Evolutionary conservation across 1,284 basidiomycete species (phyloP).

Genomic region (Sporisorium sorghi): DNA sequence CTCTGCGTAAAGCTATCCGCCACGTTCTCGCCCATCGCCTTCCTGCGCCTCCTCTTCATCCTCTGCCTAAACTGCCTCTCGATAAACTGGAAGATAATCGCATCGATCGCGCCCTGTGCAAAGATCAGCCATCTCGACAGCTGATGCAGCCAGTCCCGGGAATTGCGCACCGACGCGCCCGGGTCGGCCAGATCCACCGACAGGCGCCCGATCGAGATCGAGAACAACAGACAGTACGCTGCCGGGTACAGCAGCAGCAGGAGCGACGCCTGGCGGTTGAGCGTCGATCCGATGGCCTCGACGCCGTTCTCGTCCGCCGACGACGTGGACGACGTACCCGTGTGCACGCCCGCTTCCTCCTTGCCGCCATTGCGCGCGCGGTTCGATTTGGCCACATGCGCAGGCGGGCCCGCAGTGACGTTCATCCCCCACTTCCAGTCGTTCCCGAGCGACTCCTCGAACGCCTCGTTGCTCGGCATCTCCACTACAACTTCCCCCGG

Average conservation of each 20-base stretch:
- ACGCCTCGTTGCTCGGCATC: constrained; percentile 50
- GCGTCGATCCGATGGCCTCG: constrained; percentile 56
- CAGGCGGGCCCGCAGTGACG: constrained; percentile 17
- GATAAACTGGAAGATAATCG: constrained; percentile 63
- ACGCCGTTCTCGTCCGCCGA: constrained; percentile 54
- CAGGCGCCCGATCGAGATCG: constrained; percentile 56
- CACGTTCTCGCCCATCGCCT: constrained; percentile 53
- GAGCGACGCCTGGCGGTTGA: constrained; percentile 60
- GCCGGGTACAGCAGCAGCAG: constrained; percentile 58
- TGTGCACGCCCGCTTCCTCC: constrained; percentile 16
- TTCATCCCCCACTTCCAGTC: constrained; percentile 62
- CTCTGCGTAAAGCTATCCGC: constrained; percentile 25
- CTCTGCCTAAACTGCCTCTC: constrained; percentile 56
- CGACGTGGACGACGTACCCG: constrained; percentile 29
- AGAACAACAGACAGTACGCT: constrained; percentile 58
- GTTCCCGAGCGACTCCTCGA: constrained; percentile 41
- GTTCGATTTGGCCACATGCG: neutral
- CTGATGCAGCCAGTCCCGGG: constrained; percentile 48
- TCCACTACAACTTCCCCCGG: constrained; percentile 41
- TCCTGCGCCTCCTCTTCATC: constrained; percentile 54
- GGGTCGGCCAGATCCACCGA: constrained; percentile 50
- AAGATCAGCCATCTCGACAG: constrained; percentile 59
- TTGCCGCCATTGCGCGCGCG: neutral
- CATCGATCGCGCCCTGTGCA: constrained; percentile 61
- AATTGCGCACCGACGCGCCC: constrained; percentile 8